These are phyloP conservation scores for Cyclanthera cordifolia DNA, from an alignment of 306 rosid species.

Conservation along the genomic window DNA sequence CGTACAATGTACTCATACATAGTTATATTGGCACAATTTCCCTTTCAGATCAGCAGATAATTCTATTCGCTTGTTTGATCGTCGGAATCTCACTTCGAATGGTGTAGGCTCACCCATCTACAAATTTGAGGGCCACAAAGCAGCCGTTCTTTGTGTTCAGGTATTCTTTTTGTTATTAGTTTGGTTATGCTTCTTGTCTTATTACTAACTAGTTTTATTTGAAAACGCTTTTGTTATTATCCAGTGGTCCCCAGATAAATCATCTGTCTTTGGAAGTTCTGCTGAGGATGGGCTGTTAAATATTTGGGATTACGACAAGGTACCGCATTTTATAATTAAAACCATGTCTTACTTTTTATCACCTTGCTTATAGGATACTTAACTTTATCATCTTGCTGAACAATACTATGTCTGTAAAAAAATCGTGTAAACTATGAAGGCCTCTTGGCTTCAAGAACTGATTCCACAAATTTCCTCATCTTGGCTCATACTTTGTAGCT, in stretches of 20 bases:
- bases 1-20: not conserved
- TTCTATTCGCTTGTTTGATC: constrained; percentile 89
- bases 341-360: not conserved
- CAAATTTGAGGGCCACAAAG: constrained; percentile 91
- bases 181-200: not conserved
- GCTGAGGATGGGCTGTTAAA: constrained; percentile 96
- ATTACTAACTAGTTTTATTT: not conserved
- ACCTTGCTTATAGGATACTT: not conserved
- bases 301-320: constrained; percentile 97
- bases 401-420: too few species aligned
- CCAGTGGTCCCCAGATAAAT: constrained; percentile 99
- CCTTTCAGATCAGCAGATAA: constrained; percentile 87
- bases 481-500: not conserved
- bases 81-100: constrained; percentile 75
- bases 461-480: not conserved
- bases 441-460: not conserved
- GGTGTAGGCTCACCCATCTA: constrained; percentile 90
- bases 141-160: constrained; percentile 99
- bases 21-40: constrained; percentile 12
- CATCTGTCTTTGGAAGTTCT: constrained; percentile 96
- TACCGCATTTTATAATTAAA: constrained; percentile 13
- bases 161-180: constrained; percentile 19
- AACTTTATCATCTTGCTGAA: not conserved
- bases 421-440: not conserved
- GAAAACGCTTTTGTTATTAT: not conserved